Base-by-base conservation (phyloP, 306 rosid species). In the Mucuna pruriens region DNA sequence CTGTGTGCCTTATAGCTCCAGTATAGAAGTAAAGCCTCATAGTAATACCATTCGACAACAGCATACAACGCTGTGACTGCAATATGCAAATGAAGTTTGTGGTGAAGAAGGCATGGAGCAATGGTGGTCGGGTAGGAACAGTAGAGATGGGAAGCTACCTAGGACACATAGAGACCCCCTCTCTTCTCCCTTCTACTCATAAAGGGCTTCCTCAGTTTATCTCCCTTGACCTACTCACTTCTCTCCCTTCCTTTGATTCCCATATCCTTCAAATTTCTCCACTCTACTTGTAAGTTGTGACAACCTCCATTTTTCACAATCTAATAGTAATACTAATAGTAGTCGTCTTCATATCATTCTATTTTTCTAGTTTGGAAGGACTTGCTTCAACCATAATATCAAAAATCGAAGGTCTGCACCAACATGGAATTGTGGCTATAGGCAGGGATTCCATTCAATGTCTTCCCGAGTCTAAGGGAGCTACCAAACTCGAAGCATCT, bases 231-330 rank as follows among this genome's bases (percentile, higher is more conserved):
- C 94, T 90, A 67, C 94, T 95, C 78, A 39, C 87, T 62, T 91
- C 97, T 79, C 94, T 95, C n/a, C 99, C 99, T 72, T 95, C 88
- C 13, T 97, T 97, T 19, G 91, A 95, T 79, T 91, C 92, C 76
- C 86, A 87, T 76, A 92, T 93, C 78, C 91, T 95, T 69, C 99
- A 95, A 75, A 84, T 91, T 52, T 89, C 93, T 46, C 94, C 98
- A 1, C 87, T 93, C 49, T 97, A 95, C 83, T 95, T 95, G 98
- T 94, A 86, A 84, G 90, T 91, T 87, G 91, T 89, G 81, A 79
- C 84, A 65, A 0, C 49, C n/a, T 16, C 34, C 45, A 71, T 29
- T 31, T 71, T 71, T 29, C 26, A 54, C 33, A n/a, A 63, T 34
- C 26, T 16, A 57, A 57, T 57, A 9, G 1, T 23, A 25, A 44